Conservation (phyloP, 1,284 basidiomycete species). For the Naganishia albida region DNA sequence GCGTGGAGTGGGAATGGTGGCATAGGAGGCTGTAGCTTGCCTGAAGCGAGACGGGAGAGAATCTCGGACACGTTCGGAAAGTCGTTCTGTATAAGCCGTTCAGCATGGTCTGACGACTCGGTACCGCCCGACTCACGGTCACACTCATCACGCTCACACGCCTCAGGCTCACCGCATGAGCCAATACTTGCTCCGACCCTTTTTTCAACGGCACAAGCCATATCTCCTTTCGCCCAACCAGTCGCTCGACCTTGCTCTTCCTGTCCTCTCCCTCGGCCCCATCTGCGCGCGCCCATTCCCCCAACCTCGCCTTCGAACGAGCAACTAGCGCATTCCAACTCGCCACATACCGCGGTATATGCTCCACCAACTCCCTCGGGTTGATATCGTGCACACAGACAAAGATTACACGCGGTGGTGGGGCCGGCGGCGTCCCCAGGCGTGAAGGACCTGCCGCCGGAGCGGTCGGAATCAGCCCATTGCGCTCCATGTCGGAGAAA, state of each 20-base stretch:
- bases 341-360: constrained; percentile 71
- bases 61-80: constrained; percentile 60
- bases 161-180: constrained; percentile 66
- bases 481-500: not conserved
- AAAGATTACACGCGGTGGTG: constrained; percentile 59
- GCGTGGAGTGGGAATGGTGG: constrained; percentile 42
- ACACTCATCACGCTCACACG: constrained; percentile 70
- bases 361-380: constrained; percentile 67
- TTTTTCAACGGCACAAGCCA: constrained; percentile 71
- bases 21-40: constrained; percentile 35
- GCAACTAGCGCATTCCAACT: constrained; percentile 63
- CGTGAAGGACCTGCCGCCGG: not conserved
- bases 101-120: not conserved
- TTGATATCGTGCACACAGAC: constrained; percentile 72
- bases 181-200: constrained; percentile 67
- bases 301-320: constrained; percentile 8
- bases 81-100: constrained; percentile 58
- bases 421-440: constrained; percentile 31
- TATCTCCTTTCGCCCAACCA: constrained; percentile 39
- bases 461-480: not conserved
- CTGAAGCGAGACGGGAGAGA: constrained; percentile 32
- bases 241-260: constrained; percentile 1
- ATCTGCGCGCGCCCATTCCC: constrained; percentile 11
- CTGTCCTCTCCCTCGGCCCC: not conserved
- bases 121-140: constrained; percentile 54